Evolutionary conservation across 1,284 basidiomycete species (phyloP), one percentile per base, ranked within the genome.

Genomic region (Sanghuangporus weigelae): DNA sequence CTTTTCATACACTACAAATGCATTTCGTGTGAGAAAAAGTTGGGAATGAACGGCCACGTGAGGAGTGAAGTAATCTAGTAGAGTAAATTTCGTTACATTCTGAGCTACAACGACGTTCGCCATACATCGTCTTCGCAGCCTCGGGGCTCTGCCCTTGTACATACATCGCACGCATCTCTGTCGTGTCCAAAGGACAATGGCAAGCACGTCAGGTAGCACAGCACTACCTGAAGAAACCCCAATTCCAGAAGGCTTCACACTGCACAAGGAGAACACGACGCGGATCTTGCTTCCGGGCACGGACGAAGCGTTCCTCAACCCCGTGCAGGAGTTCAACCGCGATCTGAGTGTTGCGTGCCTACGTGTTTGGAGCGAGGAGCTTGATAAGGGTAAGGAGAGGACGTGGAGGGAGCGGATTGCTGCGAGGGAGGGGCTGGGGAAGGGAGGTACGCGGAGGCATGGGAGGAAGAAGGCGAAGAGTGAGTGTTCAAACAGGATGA

Each of bases 281-380:
- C 87, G 87, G 69, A 92, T 96, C 70, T 82, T 96, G 63, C 79
- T 95, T 10, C 87, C 90, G 0, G 81, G 87, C 53, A 78, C 77
- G 62, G 87, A 92, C 70, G 88, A 91, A 66, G 91, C 94, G 0
- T 99, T 99, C 76, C 79, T 99, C 64, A 99, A 99, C 73, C 96
- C 97, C 1, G 92, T 98, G 7, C 96, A 99, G 72, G 95, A 99
- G 75, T 99, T 98, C 81, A 99, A 99, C 76, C 84, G 97, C 50
- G 96, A 99, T 76, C 76, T 95, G 60, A 95, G 92, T 67, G 89
- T 97, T 40, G 91, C 95, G 7, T 91, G 90, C 66, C 98, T 99
- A 66, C 81, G 84, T 16, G 84, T 87, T 1, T 97, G 94, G 93
- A 87, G 88, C 65, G 87, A 95, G 69, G 80, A 87, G 50, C 71